These are phyloP conservation scores for Colletotrichum liaoningense DNA, from an alignment of 2,329 filamentous ascomycete genomes.

Conservation along the genomic window DNA sequence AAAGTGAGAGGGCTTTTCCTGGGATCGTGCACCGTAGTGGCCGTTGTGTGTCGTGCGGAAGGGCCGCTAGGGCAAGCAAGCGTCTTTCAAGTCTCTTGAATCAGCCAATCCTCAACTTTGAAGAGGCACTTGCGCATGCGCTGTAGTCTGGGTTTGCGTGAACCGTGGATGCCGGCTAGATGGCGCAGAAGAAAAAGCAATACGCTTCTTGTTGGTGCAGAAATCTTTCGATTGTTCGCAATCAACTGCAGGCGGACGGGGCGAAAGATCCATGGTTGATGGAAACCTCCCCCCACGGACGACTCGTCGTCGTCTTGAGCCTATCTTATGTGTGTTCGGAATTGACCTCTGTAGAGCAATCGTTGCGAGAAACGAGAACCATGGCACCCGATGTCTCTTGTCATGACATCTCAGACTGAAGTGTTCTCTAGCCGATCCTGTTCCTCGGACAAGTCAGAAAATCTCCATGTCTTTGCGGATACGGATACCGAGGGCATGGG, in stretches of 20 bases:
- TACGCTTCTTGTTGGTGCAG: neutral
- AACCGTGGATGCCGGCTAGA: neutral
- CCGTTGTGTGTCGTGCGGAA: neutral
- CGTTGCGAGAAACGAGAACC: neutral
- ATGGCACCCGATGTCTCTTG: neutral
- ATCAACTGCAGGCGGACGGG: constrained; percentile 5
- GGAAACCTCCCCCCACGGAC: neutral
- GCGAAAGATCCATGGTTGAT: neutral
- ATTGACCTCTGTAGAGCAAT: neutral
- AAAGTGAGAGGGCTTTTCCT: neutral
- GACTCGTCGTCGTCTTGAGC: neutral
- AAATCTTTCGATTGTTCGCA: constrained; percentile 8
- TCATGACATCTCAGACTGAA: neutral
- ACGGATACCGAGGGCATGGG: neutral
- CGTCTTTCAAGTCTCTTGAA: neutral
- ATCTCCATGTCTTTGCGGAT: neutral
- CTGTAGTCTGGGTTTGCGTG: neutral
- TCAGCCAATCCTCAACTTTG: neutral
- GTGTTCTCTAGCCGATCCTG: neutral
- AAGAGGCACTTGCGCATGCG: neutral
- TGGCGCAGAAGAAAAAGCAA: neutral
- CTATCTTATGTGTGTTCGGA: neutral
- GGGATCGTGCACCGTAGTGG: neutral
- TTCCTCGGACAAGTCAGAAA: neutral
- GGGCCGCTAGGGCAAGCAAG: neutral